Evolutionary conservation across 225 moss, liverwort and hornwort species (phyloP), one percentile per base, ranked within the genome.

Genomic region (Pseudoscleropodium purum): DNA sequence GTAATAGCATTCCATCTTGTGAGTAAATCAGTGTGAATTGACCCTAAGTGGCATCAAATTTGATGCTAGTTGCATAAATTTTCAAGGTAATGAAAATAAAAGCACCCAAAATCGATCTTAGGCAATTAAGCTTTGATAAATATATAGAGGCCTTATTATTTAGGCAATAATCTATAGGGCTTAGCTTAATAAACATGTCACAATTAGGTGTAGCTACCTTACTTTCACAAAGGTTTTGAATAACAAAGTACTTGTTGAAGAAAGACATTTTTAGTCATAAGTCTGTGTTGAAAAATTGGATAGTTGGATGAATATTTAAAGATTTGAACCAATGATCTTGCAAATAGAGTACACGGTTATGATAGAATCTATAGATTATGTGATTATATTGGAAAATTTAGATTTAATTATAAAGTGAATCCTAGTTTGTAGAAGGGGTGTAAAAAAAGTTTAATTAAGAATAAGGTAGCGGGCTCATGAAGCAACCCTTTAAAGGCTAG

Each of bases 301-400:
- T 47, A 47, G 18, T n/a, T 47, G 13, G 12, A 47, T 75, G 47
- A 75, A 39, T 18, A 2, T 19, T 47, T 49, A 17, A 73, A 27
- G 17, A 43, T 73, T 75, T 49, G 49, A 49, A 75, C 26, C 49
- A 75, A 75, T 49, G 20, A 33, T 49, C 11, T 75, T 2, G 2
- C 11, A 9, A 33, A 43, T 0, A 1, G 8, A 26, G 5, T 10
- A 0, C 4, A 36, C 0, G 4, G 13, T n/a, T 69, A n/a, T 6
- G 4, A n/a, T 4, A 11, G 2, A 39, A 1, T 4, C 1, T 27
- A 7, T 0, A 8, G 2, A 70, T 39, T 36, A 11, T 65, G 1
- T 67, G 36, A 37, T 67, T 36, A 37, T 67, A 3, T 3, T 69
- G 13, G 4, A 69, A 6, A 68, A 12, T n/a, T 69, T 65, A 30